Base-by-base conservation (phyloP, 2,329 filamentous ascomycete species). In the Trichophaea hybrida region DNA sequence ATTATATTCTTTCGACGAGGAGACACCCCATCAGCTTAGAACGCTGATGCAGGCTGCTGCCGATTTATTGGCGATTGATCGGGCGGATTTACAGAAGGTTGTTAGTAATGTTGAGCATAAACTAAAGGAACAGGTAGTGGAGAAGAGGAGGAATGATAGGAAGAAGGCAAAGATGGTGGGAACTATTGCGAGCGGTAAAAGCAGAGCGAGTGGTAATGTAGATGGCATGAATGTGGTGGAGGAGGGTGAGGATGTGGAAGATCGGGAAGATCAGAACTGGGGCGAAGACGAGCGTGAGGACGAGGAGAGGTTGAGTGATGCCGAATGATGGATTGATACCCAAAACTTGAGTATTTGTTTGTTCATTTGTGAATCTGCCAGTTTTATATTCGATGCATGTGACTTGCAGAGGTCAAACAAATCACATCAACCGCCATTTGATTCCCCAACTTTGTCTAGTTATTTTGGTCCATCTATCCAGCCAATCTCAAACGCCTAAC, bases 41-140 rank as follows among this genome's bases (percentile, higher is more conserved):
- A 65, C 55, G 34, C 51, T 65, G n/a, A 43, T 64, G 38, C 63
- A 64, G 43, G 61, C 63, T 35, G 63, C 57, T 32, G 61, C 63
- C 8, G 63, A 65, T 54, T 44, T 65, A 50, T 44, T 65, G 17
- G 55, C 57, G 34, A 62, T 64, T 59, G 56, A 61, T 15, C 53
- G 61, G 13, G 58, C 64, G 17, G 63, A 65, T 34, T 43, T 65
- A 17, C 57, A 49, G 44, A 59, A 54, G 51, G 61, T 59, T 55
- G 46, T 65, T 13, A 64, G 35, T 38, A 38, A 50, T 55, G 49
- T 62, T 12, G 63, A 65, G 33, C 53, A 35, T 13, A 44, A 57
- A 43, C 55, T 65, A 13, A 62, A 51, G 37, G 51, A 60, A 10
- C 57, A 64, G 38, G 59, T 34, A 15, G 52, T 51, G 48, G 59